Conservation (phyloP, 768 basidiomycete species). For the Mycena floridula region DNA sequence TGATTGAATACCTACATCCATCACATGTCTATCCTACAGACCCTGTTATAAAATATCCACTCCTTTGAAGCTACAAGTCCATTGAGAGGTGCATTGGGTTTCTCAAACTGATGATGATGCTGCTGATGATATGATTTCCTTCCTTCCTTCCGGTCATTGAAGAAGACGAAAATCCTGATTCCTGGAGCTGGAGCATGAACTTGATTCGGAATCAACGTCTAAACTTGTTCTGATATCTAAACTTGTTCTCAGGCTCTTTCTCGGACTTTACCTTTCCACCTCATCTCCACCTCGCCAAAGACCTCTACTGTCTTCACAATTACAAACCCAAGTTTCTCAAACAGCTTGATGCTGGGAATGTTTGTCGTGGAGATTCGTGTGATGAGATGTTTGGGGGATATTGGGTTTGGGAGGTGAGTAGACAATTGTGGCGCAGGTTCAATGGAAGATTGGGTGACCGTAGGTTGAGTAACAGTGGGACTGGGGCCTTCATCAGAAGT, state of each 20-base stretch:
- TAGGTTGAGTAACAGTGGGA: slow-evolving; percentile 2
- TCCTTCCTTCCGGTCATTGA: too few species aligned
- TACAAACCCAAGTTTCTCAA: slow-evolving; percentile 70
- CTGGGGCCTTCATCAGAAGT: slow-evolving; percentile 4
- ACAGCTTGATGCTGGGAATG: slow-evolving; percentile 61
- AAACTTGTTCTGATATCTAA: too few species aligned
- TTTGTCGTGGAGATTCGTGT: slow-evolving; percentile 71
- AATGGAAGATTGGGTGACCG: slow-evolving; percentile 13
- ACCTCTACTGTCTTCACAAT: slow-evolving; percentile 63
- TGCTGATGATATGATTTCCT: too few species aligned
- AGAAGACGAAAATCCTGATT: too few species aligned
- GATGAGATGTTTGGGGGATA: slow-evolving; percentile 45
- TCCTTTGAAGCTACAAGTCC: too few species aligned
- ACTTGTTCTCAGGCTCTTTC: not conserved
- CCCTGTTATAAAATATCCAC: too few species aligned
- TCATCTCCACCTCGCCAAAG: slow-evolving; percentile 83
- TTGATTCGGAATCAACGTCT: too few species aligned
- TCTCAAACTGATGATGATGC: too few species aligned
- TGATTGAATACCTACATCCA: too few species aligned
- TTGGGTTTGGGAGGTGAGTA: slow-evolving; percentile 33
- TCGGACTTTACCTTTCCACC: slow-evolving; percentile 25
- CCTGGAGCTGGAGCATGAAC: too few species aligned
- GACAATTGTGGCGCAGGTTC: slow-evolving; percentile 15
- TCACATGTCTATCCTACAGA: too few species aligned
- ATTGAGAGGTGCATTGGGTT: too few species aligned